phyloP scores from a whole-genome alignment of 257 asterid species.

The Henckelia pumila region DNA sequence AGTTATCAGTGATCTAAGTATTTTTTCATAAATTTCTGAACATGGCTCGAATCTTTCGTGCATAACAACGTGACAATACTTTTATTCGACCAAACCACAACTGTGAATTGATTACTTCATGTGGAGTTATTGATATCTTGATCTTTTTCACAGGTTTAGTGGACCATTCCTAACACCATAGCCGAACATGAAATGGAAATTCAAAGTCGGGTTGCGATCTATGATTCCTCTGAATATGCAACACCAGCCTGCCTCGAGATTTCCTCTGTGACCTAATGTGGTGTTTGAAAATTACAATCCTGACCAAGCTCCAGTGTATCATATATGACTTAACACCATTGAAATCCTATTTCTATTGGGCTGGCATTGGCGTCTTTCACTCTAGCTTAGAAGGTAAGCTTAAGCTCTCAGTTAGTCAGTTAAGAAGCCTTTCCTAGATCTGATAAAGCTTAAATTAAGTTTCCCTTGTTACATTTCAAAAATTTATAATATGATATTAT shows the following conservation, averaged over 20 bases:
- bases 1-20: background rate
- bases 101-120: background rate
- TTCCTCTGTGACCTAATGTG: slow-evolving; percentile 54
- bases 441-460: background rate
- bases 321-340: slow-evolving; percentile 72
- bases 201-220: slow-evolving; percentile 51
- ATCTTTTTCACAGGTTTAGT: slow-evolving; percentile 35
- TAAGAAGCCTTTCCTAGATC: background rate
- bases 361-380: slow-evolving; percentile 86
- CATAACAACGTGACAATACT: background rate
- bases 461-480: no score
- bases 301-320: slow-evolving; percentile 59
- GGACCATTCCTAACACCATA: slow-evolving; percentile 38
- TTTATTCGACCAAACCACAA: background rate
- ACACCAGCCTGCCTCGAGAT: slow-evolving; percentile 40
- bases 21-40: slow-evolving; percentile 15
- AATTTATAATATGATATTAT: no score
- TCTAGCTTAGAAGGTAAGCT: slow-evolving; percentile 79
- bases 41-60: slow-evolving; percentile 2
- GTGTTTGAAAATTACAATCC: slow-evolving; percentile 43
- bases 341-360: slow-evolving; percentile 82
- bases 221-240: slow-evolving; percentile 47
- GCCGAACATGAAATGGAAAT: slow-evolving; percentile 44
- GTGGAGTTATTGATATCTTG: slow-evolving; percentile 17
- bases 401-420: slow-evolving; percentile 20